These are phyloP conservation scores for Anthracocystis walkeri DNA, from an alignment of 1,284 basidiomycete species.

Conservation along the genomic window DNA sequence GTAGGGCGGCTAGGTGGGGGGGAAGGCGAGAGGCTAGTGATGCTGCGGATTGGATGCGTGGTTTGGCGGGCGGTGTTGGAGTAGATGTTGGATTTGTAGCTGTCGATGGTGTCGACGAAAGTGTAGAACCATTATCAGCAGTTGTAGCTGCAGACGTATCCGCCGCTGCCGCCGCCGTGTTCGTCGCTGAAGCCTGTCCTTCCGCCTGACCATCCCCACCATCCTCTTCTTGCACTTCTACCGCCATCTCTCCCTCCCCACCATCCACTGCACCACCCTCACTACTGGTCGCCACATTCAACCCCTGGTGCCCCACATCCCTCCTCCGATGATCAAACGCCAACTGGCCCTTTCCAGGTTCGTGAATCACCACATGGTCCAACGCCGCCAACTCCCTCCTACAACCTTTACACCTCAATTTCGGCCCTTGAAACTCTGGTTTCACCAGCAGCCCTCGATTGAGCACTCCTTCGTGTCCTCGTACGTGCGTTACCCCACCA, in stretches of 20 bases:
- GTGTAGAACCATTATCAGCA: not conserved
- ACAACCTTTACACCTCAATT: slow-evolving; percentile 64
- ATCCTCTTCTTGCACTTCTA: not conserved
- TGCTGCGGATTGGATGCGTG: slow-evolving; percentile 54
- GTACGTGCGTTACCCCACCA: slow-evolving; percentile 44
- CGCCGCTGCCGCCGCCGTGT: not conserved
- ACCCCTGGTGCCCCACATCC: slow-evolving; percentile 21
- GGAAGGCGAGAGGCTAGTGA: slow-evolving; percentile 52
- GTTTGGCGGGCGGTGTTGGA: slow-evolving; percentile 2
- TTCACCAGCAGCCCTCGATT: slow-evolving; percentile 41
- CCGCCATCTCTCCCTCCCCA: not conserved
- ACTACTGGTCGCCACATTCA: slow-evolving; percentile 6
- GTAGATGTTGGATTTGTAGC: not conserved
- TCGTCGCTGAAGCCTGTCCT: not conserved
- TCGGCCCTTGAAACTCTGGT: slow-evolving; percentile 37
- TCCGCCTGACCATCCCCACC: not conserved
- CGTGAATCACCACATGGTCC: slow-evolving; percentile 65
- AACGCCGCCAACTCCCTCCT: slow-evolving; percentile 59
- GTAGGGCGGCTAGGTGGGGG: slow-evolving; percentile 60
- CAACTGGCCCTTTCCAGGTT: slow-evolving; percentile 62
- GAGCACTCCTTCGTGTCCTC: slow-evolving; percentile 44
- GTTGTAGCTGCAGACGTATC: not conserved
- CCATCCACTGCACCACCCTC: not conserved
- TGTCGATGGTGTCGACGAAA: not conserved
- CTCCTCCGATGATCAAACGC: slow-evolving; percentile 62